Evolutionary conservation across 2,329 filamentous ascomycete species (phyloP).

Genomic region (Aspergillus ustus): DNA sequence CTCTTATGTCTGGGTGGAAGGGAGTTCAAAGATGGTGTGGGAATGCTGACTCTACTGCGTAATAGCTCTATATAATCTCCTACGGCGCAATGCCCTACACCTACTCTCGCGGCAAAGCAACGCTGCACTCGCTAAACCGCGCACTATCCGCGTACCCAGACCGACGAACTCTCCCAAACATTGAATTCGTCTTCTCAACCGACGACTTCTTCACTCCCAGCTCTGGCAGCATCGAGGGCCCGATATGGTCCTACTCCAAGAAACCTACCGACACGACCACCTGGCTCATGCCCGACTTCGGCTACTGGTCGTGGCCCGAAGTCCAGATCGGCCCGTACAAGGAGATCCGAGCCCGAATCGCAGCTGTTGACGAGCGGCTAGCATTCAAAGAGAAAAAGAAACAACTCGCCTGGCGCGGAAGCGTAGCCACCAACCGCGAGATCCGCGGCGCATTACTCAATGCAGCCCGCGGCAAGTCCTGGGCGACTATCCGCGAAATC

Average conservation of each 20-base stretch:
- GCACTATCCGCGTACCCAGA: slow-evolving; percentile 49
- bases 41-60: background rate
- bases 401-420: slow-evolving; percentile 56
- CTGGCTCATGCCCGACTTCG: slow-evolving; percentile 61
- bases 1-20: background rate
- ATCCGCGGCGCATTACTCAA: slow-evolving; percentile 47
- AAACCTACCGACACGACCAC: slow-evolving; percentile 42
- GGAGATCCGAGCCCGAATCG: slow-evolving; percentile 47
- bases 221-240: slow-evolving; percentile 25
- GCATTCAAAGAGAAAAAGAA: slow-evolving; percentile 47
- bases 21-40: background rate
- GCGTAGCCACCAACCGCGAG: slow-evolving; percentile 42
- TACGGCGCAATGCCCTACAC: slow-evolving; percentile 40
- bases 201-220: slow-evolving; percentile 45
- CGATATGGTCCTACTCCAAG: slow-evolving; percentile 52
- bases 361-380: slow-evolving; percentile 33
- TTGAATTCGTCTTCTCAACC: slow-evolving; percentile 55
- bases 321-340: slow-evolving; percentile 50
- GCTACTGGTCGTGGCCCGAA: slow-evolving; percentile 59
- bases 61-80: slow-evolving; percentile 44
- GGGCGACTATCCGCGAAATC: slow-evolving; percentile 52
- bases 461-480: slow-evolving; percentile 45
- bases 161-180: slow-evolving; percentile 48
- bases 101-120: slow-evolving; percentile 45
- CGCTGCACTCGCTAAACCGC: slow-evolving; percentile 54